phyloP scores from a whole-genome alignment of 2,329 filamentous ascomycete genomes.

The Tympanopsis confertula region DNA sequence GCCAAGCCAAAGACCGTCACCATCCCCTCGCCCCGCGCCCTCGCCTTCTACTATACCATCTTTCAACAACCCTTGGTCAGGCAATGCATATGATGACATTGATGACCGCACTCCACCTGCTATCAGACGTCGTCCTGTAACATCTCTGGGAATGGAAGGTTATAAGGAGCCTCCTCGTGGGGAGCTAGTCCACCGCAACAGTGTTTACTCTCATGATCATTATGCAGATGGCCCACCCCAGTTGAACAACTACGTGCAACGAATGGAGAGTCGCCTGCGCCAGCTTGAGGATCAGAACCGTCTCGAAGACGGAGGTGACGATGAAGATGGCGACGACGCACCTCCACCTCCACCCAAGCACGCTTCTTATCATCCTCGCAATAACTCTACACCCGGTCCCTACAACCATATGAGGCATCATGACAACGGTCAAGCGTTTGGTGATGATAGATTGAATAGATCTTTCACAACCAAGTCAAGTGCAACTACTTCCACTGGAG shows the following conservation, averaged over 20 bases:
- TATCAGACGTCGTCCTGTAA: neutral
- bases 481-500: slow-evolving; percentile 45
- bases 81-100: neutral
- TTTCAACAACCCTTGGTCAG: neutral
- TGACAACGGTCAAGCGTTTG: slow-evolving; percentile 19
- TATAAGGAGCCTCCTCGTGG: neutral
- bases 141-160: neutral
- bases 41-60: neutral
- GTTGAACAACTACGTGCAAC: slow-evolving; percentile 74
- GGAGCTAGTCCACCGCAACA: slow-evolving; percentile 20
- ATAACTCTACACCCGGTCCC: slow-evolving; percentile 7
- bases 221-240: slow-evolving; percentile 42
- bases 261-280: slow-evolving; percentile 76
- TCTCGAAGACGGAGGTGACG: slow-evolving; percentile 2
- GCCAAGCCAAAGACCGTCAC: neutral
- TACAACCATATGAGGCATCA: slow-evolving; percentile 22
- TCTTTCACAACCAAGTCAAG: slow-evolving; percentile 8
- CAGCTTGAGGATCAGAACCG: slow-evolving; percentile 54
- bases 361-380: slow-evolving; percentile 15
- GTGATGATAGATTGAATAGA: neutral
- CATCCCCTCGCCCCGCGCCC: too few species aligned
- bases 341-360: slow-evolving; percentile 53
- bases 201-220: slow-evolving; percentile 32
- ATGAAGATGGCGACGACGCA: slow-evolving; percentile 32
- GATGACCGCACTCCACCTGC: neutral